These are phyloP conservation scores for Pistacia atlantica DNA, from an alignment of 345 rosid species.

Conservation along the genomic window DNA sequence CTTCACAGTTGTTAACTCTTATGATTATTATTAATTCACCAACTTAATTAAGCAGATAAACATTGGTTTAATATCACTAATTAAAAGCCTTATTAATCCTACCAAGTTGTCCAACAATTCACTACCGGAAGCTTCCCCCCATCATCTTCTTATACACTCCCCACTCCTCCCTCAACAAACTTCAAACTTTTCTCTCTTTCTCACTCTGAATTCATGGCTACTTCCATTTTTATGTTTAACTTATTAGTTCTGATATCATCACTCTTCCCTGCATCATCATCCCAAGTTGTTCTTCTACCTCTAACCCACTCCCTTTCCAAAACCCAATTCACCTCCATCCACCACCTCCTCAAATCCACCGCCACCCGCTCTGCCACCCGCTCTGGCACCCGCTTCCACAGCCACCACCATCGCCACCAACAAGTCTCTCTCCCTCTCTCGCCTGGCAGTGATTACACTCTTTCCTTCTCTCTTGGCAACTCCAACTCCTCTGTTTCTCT, in stretches of 20 bases:
- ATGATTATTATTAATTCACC: background rate
- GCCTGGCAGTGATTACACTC: conserved; percentile 86
- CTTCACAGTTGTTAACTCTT: background rate
- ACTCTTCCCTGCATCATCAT: conserved; percentile 27
- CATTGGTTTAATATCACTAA: background rate
- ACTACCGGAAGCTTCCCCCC: conserved; percentile 1
- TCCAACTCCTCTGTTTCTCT: conserved; percentile 57
- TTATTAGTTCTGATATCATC: conserved; percentile 31
- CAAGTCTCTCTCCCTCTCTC: conserved; percentile 87
- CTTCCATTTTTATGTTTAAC: conserved; percentile 26
- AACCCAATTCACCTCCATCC: conserved; percentile 55
- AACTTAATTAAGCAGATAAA: background rate
- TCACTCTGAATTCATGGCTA: conserved; percentile 33
- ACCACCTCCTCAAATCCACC: conserved; percentile 77
- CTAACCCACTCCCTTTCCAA: conserved; percentile 70
- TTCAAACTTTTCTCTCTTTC: background rate
- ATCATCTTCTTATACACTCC: conserved; percentile 19
- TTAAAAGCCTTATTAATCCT: too few relatives aligned
- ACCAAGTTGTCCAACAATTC: background rate
- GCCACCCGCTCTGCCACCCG: conserved; percentile 73
- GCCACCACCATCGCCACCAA: conserved; percentile 38
- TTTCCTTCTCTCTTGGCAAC: conserved; percentile 58
- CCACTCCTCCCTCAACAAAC: background rate
- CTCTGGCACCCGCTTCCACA: conserved; percentile 72
- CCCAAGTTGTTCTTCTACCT: conserved; percentile 46